These are phyloP conservation scores for Trypanosoma avium DNA, from an alignment of 208 protist genomes.

Conservation along the genomic window DNA sequence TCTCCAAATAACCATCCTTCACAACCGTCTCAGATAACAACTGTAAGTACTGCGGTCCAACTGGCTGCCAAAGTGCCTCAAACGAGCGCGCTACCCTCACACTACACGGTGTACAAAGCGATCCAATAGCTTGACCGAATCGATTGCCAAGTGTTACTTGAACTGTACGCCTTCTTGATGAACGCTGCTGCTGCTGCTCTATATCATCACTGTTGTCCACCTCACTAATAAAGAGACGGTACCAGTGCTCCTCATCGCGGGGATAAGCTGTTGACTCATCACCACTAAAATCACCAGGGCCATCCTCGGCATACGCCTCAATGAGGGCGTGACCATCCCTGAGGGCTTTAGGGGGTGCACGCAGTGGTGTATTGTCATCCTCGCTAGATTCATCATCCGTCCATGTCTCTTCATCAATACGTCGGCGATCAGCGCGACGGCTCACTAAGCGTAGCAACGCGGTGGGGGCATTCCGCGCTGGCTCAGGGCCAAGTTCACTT, in stretches of 20 bases:
- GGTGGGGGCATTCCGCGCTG: conserved; percentile 9
- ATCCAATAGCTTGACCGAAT: conserved; percentile 20
- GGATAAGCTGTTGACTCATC: conserved; percentile 20
- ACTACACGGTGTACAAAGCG: conserved; percentile 16
- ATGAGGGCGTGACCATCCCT: conserved; percentile 12
- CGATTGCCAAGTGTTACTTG: conserved; percentile 17
- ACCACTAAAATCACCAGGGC: conserved; percentile 23
- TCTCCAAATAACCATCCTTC: conserved; percentile 27
- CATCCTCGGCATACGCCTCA: neutral
- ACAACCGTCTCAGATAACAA: conserved; percentile 16
- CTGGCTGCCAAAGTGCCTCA: conserved; percentile 26
- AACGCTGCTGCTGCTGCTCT: too few relatives aligned
- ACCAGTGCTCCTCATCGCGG: conserved; percentile 28
- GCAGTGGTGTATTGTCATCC: neutral
- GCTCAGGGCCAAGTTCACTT: conserved; percentile 12
- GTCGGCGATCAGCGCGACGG: conserved; percentile 5
- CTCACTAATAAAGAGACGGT: conserved; percentile 13
- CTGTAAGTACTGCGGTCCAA: conserved; percentile 23
- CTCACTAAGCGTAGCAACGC: conserved; percentile 3
- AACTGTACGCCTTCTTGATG: too few relatives aligned
- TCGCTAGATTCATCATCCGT: conserved; percentile 8
- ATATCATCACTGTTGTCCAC: neutral
- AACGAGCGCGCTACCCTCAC: conserved; percentile 10
- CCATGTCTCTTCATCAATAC: conserved; percentile 23
- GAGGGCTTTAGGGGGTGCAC: neutral